phyloP scores from a whole-genome alignment of 2,329 filamentous ascomycete species.

The Torrubiella hemipterigena region DNA sequence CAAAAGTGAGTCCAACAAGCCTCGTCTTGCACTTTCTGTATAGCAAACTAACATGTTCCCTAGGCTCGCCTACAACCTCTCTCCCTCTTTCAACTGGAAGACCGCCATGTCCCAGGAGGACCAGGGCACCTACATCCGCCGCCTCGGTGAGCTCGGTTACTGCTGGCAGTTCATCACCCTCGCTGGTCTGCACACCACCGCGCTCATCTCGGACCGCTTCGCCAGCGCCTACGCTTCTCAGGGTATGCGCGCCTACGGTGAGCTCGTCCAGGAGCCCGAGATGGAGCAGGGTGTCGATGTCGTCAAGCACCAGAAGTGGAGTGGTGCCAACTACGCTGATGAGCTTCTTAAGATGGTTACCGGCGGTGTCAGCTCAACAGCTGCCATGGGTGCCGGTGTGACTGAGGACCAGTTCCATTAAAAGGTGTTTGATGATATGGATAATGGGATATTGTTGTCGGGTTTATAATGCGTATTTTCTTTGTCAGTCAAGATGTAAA shows the following conservation, averaged over 20 bases:
- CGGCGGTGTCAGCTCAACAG: constrained; percentile 81
- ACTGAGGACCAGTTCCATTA: constrained; percentile 91
- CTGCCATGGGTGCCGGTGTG: constrained; percentile 94
- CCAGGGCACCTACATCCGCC: constrained; percentile 94
- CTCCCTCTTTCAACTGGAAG: constrained; percentile 99
- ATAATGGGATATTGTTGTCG: not conserved
- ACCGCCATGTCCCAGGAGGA: constrained; percentile 78
- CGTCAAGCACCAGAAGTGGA: constrained; percentile 99
- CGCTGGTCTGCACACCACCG: constrained; percentile 89
- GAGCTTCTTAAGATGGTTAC: constrained; percentile 95
- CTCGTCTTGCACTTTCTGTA: constrained; percentile 1
- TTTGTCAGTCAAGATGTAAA: not conserved
- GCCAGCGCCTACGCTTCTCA: constrained; percentile 66
- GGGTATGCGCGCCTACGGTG: constrained; percentile 94
- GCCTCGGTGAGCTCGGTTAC: constrained; percentile 79
- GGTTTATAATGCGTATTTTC: not conserved
- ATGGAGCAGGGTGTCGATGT: constrained; percentile 86
- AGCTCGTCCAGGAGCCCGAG: constrained; percentile 95
- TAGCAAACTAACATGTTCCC: constrained; percentile 7
- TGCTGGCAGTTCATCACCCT: constrained; percentile 99
- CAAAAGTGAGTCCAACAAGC: constrained; percentile 59
- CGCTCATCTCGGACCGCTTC: constrained; percentile 84
- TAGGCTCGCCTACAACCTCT: constrained; percentile 94
- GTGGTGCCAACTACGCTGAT: constrained; percentile 87
- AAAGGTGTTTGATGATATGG: constrained; percentile 1